These are phyloP conservation scores for Populus hybrid DNA, from an alignment of 441 rosid species.

Conservation along the genomic window DNA sequence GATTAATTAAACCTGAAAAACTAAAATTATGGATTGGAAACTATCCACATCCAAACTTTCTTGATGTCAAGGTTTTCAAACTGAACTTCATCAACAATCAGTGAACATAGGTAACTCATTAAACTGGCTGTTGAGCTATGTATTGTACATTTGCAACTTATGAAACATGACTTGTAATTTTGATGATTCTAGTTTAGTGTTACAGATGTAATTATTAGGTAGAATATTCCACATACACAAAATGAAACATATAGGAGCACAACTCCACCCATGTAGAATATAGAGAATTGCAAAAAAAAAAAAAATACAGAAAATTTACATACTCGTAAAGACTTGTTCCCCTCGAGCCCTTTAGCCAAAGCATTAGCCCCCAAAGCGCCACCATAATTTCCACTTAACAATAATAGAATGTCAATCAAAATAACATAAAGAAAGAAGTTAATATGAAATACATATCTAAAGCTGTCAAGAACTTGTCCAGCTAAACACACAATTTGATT, in stretches of 20 bases:
- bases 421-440: conserved; percentile 18
- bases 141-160: neutral
- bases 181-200: neutral
- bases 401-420: conserved; percentile 30
- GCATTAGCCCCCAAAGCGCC: conserved; percentile 97
- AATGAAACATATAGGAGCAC: neutral
- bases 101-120: neutral
- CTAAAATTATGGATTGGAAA: neutral
- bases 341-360: conserved; percentile 88
- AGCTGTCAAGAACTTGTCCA: conserved; percentile 18
- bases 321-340: conserved; percentile 86
- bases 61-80: neutral
- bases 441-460: neutral
- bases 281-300: neutral
- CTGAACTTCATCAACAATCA: neutral
- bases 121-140: neutral
- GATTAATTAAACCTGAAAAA: neutral
- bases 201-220: neutral
- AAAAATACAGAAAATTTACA: neutral
- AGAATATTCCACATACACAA: neutral
- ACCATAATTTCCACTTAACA: conserved; percentile 85
- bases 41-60: neutral
- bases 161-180: neutral
- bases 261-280: neutral
- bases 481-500: neutral